Conservation (phyloP, 441 rosid species). For the Erodium moschatum region DNA sequence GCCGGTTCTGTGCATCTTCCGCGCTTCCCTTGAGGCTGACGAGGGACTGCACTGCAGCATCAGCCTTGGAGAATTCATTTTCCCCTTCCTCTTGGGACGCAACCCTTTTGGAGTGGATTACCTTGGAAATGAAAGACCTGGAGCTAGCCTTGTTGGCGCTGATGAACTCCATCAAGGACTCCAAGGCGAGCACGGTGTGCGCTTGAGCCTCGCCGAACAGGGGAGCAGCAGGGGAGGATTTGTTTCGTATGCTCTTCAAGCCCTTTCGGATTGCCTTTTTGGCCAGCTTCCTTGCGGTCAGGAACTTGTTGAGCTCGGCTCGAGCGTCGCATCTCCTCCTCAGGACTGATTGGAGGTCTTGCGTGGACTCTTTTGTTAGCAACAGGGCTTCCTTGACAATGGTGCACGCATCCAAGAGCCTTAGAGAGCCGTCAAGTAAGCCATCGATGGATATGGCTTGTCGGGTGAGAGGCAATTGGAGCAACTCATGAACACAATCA, state of each 20-base stretch:
- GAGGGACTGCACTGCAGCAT: constrained; percentile 21
- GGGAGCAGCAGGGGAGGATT: neutral
- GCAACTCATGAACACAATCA: constrained; percentile 31
- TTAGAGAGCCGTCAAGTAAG: constrained; percentile 29
- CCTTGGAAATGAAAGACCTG: constrained; percentile 31
- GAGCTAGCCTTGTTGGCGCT: constrained; percentile 23
- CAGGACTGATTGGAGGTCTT: constrained; percentile 23
- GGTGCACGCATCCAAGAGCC: constrained; percentile 31
- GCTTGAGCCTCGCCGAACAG: constrained; percentile 28
- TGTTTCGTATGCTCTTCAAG: constrained; percentile 21
- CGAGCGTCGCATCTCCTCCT: constrained; percentile 26
- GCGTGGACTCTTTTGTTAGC: constrained; percentile 22
- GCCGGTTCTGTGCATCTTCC: constrained; percentile 22
- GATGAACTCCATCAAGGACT: constrained; percentile 29
- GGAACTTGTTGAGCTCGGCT: constrained; percentile 24
- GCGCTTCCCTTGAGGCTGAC: constrained; percentile 15
- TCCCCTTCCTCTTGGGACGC: constrained; percentile 15
- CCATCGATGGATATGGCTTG: constrained; percentile 22
- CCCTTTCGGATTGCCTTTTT: constrained; percentile 27
- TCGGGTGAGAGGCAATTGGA: constrained; percentile 27
- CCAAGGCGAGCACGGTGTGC: constrained; percentile 21
- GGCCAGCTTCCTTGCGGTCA: neutral
- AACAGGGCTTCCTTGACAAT: constrained; percentile 28
- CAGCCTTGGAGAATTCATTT: constrained; percentile 27
- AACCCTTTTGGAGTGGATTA: constrained; percentile 22